Evolutionary conservation across 768 basidiomycete genomes (phyloP).

Genomic region (Hemileccinum impolitum): DNA sequence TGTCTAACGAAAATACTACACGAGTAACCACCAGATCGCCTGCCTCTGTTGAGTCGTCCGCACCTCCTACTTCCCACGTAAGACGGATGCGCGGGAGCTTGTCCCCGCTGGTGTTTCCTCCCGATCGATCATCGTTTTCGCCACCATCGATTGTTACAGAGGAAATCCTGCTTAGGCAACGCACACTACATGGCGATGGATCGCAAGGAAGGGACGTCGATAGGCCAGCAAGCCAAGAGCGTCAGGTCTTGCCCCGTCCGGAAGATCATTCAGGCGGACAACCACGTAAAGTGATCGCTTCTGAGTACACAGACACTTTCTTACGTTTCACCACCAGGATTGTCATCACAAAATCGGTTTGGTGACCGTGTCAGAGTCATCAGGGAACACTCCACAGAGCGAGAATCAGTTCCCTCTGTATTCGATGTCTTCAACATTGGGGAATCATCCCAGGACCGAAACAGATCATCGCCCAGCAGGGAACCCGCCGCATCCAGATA

Average conservation of each 20-base stretch:
- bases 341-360: constrained; percentile 4
- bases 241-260: constrained; percentile 2
- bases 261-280: constrained; percentile 7
- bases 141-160: constrained; percentile 13
- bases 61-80: constrained; percentile 7
- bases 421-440: constrained; percentile 29
- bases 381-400: constrained; percentile 20
- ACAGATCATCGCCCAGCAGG: constrained; percentile 10
- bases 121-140: constrained; percentile 13
- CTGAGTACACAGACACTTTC: neutral
- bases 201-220: constrained; percentile 7
- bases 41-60: constrained; percentile 7
- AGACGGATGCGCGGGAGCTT: constrained; percentile 22
- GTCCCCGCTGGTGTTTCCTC: constrained; percentile 23
- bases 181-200: constrained; percentile 1
- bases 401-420: constrained; percentile 23
- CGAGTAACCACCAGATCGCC: constrained; percentile 12
- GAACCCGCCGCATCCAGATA: constrained; percentile 10
- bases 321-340: constrained; percentile 1
- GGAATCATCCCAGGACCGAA: constrained; percentile 19
- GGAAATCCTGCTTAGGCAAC: constrained; percentile 18
- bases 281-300: constrained; percentile 7
- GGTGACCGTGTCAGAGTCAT: constrained; percentile 18
- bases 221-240: constrained; percentile 2
- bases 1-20: constrained; percentile 9